Percentiles rank a stretch among this genome's conserved stretches.
phyloP scores from a whole-genome alignment of 148 eudicot species.

The Diospyros lotus region DNA sequence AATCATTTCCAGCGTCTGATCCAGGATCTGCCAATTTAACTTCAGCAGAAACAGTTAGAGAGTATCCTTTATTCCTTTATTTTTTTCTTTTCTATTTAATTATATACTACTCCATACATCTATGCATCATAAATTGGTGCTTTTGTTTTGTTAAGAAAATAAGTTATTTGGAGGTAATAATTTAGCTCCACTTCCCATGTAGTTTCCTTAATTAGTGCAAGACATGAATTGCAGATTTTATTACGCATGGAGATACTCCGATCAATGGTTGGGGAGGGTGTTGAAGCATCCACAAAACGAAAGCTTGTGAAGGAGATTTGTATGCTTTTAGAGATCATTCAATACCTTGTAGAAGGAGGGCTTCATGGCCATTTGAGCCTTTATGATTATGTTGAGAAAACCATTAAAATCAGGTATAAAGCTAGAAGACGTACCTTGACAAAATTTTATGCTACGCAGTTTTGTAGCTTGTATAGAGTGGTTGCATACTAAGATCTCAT shows the following conservation, averaged over 20 bases:
- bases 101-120: not conserved
- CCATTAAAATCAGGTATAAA: conserved; percentile 63
- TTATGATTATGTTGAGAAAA: conserved; percentile 62
- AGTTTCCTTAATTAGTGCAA: conserved; percentile 46
- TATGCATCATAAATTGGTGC: not conserved
- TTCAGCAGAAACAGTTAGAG: conserved; percentile 50
- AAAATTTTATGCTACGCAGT: not conserved
- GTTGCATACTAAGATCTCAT: not conserved
- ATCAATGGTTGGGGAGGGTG: conserved; percentile 41
- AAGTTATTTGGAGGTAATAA: not conserved
- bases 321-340: conserved; percentile 67
- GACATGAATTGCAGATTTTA: conserved; percentile 85
- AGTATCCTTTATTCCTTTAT: conserved; percentile 59
- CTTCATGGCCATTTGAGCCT: conserved; percentile 77
- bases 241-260: conserved; percentile 88
- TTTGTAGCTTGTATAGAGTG: not conserved
- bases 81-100: conserved; percentile 5
- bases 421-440: not conserved
- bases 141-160: not conserved
- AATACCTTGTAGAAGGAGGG: conserved; percentile 83
- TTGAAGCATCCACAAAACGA: conserved; percentile 48
- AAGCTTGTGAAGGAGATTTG: conserved; percentile 81
- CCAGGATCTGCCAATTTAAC: conserved; percentile 15
- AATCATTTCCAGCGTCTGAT: conserved; percentile 17
- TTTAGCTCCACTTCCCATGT: not conserved